These are phyloP conservation scores for Rhizopogon vulgaris DNA, from an alignment of 768 basidiomycete genomes.

Conservation along the genomic window DNA sequence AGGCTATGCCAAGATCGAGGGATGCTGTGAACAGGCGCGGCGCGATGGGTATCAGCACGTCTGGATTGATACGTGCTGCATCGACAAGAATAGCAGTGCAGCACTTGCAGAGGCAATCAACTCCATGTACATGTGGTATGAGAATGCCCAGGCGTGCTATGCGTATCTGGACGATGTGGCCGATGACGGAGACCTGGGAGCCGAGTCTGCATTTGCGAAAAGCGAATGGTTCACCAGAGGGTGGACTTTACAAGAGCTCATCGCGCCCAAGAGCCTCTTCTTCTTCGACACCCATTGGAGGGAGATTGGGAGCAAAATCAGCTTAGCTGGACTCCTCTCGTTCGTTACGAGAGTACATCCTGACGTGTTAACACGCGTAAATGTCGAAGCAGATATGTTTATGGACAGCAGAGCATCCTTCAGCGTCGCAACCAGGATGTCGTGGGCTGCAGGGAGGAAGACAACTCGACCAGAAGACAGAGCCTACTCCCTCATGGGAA, in stretches of 20 bases:
- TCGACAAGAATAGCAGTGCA: slow-evolving; percentile 11
- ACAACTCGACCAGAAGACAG: slow-evolving; percentile 19
- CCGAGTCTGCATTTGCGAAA: neutral
- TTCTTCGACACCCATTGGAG: slow-evolving; percentile 12
- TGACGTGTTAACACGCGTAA: slow-evolving; percentile 1
- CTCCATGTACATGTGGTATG: slow-evolving; percentile 14
- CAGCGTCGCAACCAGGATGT: slow-evolving; percentile 5
- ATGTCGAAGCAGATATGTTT: neutral
- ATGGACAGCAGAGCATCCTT: neutral
- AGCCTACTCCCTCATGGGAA: slow-evolving; percentile 18
- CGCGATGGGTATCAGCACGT: slow-evolving; percentile 6
- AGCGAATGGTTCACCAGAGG: slow-evolving; percentile 12
- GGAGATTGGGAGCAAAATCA: slow-evolving; percentile 6
- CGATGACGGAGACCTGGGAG: neutral
- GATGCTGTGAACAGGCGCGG: slow-evolving; percentile 1
- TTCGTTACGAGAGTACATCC: slow-evolving; percentile 1
- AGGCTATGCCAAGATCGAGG: slow-evolving; percentile 3
- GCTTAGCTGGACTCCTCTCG: neutral
- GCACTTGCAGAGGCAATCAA: slow-evolving; percentile 8
- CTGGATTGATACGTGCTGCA: slow-evolving; percentile 12
- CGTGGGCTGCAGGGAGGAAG: slow-evolving; percentile 14
- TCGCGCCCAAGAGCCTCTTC: slow-evolving; percentile 9
- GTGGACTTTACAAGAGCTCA: slow-evolving; percentile 5
- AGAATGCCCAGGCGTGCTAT: slow-evolving; percentile 10
- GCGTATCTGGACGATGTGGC: slow-evolving; percentile 8